Base-by-base conservation (phyloP, 1,139 yeast species). In the Debaryomyces subglobosus region DNA sequence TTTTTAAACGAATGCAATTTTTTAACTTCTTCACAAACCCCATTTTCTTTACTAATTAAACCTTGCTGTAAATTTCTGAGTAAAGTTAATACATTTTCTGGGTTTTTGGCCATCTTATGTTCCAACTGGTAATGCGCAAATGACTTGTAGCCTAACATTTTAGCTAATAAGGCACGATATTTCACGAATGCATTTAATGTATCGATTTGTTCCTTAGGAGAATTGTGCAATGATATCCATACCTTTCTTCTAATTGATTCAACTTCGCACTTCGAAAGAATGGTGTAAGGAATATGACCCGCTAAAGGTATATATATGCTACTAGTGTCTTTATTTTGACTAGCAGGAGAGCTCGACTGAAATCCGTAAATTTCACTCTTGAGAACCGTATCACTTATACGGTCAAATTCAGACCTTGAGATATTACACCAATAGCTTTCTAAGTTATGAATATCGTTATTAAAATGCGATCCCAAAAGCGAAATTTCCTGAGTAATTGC, bases 31-130 rank as follows among this genome's bases (percentile, higher is more conserved):
- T 69, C 63, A n/a, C 76, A 65, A 0, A 95, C 89, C 21, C 80
- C 78, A 0, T 84, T 81, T 39, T 70, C 73, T 73, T 53, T 58
- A 13, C 13, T 32, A 0, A 46, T 10, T 20, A 65, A 62, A 18
- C 60, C 63, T 10, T 67, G 63, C 24, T 87, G 84, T 44, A 92
- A 65, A 40, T 84, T 83, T 6, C 72, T 65, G 49, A 94, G 71
- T 55, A 94, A 91, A 6, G 85, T 74, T 53, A 74, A 67, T 1
- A 92, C 99, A 59, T 89, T 85, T 27, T 80, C 82, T 0, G 97
- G 96, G 8, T 69, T 77, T 53, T 85, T 85, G 12, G 96, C 96
- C 97, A 94, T 89, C 63, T 95, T 94, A 54, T 90, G 96, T 51
- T 83, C 85, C 37, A 94, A 72, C 61, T 89, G 96, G 62, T 94